phyloP scores from a whole-genome alignment of 2,329 filamentous ascomycete genomes.

The Neonectria coccinea region DNA sequence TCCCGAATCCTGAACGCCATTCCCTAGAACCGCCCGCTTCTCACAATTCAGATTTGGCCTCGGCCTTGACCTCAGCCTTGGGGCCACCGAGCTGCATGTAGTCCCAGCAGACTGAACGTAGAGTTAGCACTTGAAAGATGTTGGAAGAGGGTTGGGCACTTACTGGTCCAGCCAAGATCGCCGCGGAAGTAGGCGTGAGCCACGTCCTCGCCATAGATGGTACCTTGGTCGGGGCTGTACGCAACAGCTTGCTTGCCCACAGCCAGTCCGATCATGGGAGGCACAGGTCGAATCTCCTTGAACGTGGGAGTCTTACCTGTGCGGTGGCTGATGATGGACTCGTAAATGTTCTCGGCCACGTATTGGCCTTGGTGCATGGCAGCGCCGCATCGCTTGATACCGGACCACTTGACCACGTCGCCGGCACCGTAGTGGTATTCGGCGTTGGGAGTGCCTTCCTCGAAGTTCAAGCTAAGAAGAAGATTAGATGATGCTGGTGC shows the following conservation, averaged over 20 bases:
- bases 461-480: conserved; percentile 64
- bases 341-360: conserved; percentile 75
- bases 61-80: conserved; percentile 39
- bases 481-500: not conserved
- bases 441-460: conserved; percentile 65
- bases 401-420: conserved; percentile 77
- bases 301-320: conserved; percentile 58
- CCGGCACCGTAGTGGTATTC: conserved; percentile 75
- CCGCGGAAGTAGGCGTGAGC: conserved; percentile 74
- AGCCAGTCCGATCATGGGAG: conserved; percentile 77
- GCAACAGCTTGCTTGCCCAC: conserved; percentile 77
- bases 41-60: conserved; percentile 37
- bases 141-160: conserved; percentile 47
- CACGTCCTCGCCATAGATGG: conserved; percentile 70
- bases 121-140: conserved; percentile 29
- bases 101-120: conserved; percentile 65
- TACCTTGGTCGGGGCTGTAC: conserved; percentile 68
- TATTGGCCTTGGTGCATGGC: conserved; percentile 80
- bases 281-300: conserved; percentile 63
- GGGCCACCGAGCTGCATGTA: conserved; percentile 61
- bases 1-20: conserved; percentile 37
- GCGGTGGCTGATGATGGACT: conserved; percentile 64
- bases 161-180: conserved; percentile 74
- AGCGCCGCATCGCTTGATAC: conserved; percentile 82
- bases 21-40: conserved; percentile 15